These are phyloP conservation scores for Suillus clintonianus DNA, from an alignment of 768 basidiomycete genomes.

Conservation along the genomic window DNA sequence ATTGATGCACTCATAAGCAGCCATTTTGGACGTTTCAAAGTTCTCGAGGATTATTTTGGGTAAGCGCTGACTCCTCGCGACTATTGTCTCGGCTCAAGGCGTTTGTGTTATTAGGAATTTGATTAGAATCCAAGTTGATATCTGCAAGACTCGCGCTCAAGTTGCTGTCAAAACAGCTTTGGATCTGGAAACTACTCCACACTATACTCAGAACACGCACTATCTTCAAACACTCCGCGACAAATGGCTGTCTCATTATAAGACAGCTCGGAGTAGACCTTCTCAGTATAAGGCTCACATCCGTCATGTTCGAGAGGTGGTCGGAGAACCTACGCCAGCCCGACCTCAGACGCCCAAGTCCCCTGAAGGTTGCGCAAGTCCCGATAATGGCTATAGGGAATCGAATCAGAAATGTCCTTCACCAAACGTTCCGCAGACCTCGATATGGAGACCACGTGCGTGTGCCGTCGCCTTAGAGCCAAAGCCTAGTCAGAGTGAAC, in stretches of 20 bases:
- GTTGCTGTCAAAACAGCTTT: slow-evolving; percentile 36
- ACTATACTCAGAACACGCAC: slow-evolving; percentile 38
- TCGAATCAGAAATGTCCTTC: too few species aligned
- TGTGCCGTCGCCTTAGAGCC: too few species aligned
- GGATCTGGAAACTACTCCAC: slow-evolving; percentile 38
- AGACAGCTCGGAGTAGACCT: slow-evolving; percentile 8
- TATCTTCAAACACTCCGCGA: slow-evolving; percentile 22
- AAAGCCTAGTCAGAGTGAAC: too few species aligned
- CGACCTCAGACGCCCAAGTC: slow-evolving; percentile 49
- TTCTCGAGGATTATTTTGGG: slow-evolving; percentile 37
- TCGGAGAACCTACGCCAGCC: slow-evolving; percentile 41
- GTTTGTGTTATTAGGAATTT: slow-evolving; percentile 21
- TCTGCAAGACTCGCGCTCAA: slow-evolving; percentile 22
- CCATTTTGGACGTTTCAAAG: slow-evolving; percentile 43
- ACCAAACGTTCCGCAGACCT: too few species aligned
- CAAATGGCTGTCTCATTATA: slow-evolving; percentile 28
- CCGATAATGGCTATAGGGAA: too few species aligned
- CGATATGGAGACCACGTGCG: too few species aligned
- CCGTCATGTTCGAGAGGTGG: slow-evolving; percentile 54
- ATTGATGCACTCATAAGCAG: slow-evolving; percentile 27
- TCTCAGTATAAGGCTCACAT: background rate
- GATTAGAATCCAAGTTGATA: slow-evolving; percentile 28
- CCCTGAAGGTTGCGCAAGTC: too few species aligned
- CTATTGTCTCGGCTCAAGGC: background rate
- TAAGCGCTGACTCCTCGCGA: slow-evolving; percentile 18